Base-by-base conservation (phyloP, 202 grass and related monocot genomes). In the Miscanthus sacchariflorus region DNA sequence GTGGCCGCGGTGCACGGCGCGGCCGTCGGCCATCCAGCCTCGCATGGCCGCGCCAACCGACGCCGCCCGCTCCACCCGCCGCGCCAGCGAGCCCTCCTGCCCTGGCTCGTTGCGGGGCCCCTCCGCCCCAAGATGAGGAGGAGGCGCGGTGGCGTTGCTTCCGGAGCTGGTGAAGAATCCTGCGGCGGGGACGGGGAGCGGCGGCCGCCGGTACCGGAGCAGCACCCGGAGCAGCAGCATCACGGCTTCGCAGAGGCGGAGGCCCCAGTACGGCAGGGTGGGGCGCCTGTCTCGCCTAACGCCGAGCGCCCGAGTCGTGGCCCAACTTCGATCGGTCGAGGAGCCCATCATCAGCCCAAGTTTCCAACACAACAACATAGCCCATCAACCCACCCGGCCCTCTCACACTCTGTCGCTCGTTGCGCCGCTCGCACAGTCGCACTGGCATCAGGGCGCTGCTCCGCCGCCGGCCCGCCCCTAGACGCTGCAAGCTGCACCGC, bases 1-100 rank as follows among this genome's bases (percentile, higher is more conserved):
- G 83, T 92, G 82, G 13, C 97, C 96, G 23, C 94, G 91, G 79
- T 99, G 85, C 36, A 99, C 93, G n/a, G 91, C 87, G 12, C 72
- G 79, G 30, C 97, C 91, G 19, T 85, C 82, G 17, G 88, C 86
- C 94, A 99, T 96, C 97, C 93, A 99, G 21, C 84, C 86, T 71
- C 93, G 91, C 83, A 99, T 95, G 70, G 94, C 93, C 21, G 28
- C 71, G 81, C 84, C 70, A 18, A 91, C 94, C 45, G 97, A 96
- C 27, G 82, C 67, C 74, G 93, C 81, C 70, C 66, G 90, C 91
- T 99, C 97, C 88, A 99, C 81, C 81, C 91, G 80, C 82, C 75
- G 84, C 43, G 90, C 87, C 64, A 99, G 90, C 15, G 93, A 95
- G 59, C 70, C 85, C 42, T 86, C 72, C 52, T 78, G 40, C 52